Conservation (phyloP, 768 basidiomycete species). For the Mycena leptocephala region DNA sequence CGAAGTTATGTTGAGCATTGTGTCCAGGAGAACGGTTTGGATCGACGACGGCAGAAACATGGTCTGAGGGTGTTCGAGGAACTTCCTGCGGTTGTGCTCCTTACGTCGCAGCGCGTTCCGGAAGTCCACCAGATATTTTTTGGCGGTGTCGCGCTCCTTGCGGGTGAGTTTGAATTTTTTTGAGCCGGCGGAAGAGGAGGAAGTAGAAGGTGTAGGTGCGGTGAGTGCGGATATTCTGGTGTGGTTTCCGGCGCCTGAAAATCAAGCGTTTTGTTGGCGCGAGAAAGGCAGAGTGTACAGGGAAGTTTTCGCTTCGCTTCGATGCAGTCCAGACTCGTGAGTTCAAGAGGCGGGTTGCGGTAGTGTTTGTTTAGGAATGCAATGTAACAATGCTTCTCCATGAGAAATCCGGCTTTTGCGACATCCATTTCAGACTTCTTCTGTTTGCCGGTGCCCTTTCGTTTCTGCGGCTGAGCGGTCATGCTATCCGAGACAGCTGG, state of each 20-base stretch:
- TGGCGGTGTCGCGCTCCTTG: background rate
- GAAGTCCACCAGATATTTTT: background rate
- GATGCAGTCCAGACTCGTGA: background rate
- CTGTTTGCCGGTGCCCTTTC: background rate
- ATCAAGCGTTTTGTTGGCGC: background rate
- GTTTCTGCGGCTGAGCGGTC: background rate
- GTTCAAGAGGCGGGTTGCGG: background rate
- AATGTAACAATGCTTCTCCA: background rate
- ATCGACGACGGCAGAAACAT: constrained; percentile 2
- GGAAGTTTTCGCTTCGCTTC: background rate
- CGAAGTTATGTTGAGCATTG: background rate
- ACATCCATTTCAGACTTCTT: background rate
- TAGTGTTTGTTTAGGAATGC: background rate
- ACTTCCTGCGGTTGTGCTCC: background rate
- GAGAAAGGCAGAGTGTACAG: background rate
- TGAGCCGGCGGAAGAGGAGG: too few relatives aligned
- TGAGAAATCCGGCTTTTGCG: background rate
- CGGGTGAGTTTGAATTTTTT: background rate
- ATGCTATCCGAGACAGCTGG: background rate
- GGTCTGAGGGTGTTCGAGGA: background rate
- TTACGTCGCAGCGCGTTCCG: background rate
- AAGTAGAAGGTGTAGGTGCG: background rate
- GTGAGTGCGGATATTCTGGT: background rate
- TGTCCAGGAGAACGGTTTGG: background rate
- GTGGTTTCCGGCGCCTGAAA: background rate